Base-by-base conservation (phyloP, 2,329 filamentous ascomycete species). In the Diplocarpon rosae region DNA sequence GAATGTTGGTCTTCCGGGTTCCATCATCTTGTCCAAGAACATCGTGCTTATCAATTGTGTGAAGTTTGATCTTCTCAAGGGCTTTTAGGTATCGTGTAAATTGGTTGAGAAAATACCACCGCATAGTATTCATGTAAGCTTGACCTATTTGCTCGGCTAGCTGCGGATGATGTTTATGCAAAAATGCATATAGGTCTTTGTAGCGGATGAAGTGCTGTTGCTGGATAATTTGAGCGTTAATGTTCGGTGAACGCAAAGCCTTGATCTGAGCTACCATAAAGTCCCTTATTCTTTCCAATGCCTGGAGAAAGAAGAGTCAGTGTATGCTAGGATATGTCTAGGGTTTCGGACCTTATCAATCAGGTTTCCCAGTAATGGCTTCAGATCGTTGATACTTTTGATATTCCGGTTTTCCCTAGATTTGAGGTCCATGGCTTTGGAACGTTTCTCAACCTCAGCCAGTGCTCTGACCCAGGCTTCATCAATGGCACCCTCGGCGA, bases 101-200 rank as follows among this genome's bases (percentile, higher is more conserved):
- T 62, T 95, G 86, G 53, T 84, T 92, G 42, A 83, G 67, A 61
- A 96, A 96, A 60, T 98, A 98, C 92, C 92, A 98, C 42, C 88
- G 79, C 87, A 98, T 98, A 0, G 93, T 98, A 62, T 95, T 95
- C 68, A 93, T 82, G 59, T 98, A 98, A 3, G 93, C 92, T 61
- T 87, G 83, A 8, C 80, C 80, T 52, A 98, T 94, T 63, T 98
- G 86, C 42, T 89, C 82, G 8, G 86, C 87, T 5, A 98, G 76
- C n/a, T 77, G 72, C 1, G 83, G 70, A 57, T 96, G 88, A 53
- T 90, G 83, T 55, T 77, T 80, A 48, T 86, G 79, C 28, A 98
- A 71, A 59, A 96, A 98, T 5, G 77, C 73, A 64, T 82, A 98
- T 0, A 95, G 69, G 29, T 95, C 88, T 62, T 86, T 94, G 67